Evolutionary conservation across 176 grass and related monocot species (phyloP), one percentile per base, ranked within the genome.

Genomic region (Aegilops longissima): DNA sequence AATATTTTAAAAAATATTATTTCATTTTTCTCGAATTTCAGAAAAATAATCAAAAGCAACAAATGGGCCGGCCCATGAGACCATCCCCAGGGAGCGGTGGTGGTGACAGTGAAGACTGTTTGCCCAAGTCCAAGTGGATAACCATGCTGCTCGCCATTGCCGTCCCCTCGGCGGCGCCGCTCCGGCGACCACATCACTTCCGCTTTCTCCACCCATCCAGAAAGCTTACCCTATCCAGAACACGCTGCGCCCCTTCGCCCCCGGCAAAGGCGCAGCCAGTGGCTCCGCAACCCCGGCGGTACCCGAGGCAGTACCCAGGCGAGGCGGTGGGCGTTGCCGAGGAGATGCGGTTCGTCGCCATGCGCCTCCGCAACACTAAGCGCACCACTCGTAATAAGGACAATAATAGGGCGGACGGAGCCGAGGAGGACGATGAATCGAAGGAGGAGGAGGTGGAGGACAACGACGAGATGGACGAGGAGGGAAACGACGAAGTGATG

Each of bases 331-430:
- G 97, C 77, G 90, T 98, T 78, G 90, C 89, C 13, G 88, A 98
- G 86, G 94, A 98, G 94, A 98, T 98, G 92, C 89, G 94, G 25
- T 98, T 98, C 61, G 93, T 98, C 10, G 97, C 93, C 90, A 98
- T 98, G 97, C 92, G 94, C 40, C 86, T 98, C 52, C 92, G 89
- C 63, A 86, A 91, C 61, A 71, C 76, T 34, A 91, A 88, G 77
- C 14, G 82, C 51, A 88, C 86, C 33, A 84, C 82, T 40, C 66
- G 84, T 42, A 39, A 39, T n/a, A 77, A 84, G 52, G 81, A 80
- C 36, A 9, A 33, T 16, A 4, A 39, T 45, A 56, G 71, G 75
- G 73, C 33, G 17, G 77, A 12, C 3, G 25, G 56, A 25, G 58
- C 27, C 14, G 82, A 4, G 3, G 70, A 42, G 25, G 80, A 3